These are phyloP conservation scores for Fraxinus dipetala DNA, from an alignment of 305 asterid genomes.

Conservation along the genomic window DNA sequence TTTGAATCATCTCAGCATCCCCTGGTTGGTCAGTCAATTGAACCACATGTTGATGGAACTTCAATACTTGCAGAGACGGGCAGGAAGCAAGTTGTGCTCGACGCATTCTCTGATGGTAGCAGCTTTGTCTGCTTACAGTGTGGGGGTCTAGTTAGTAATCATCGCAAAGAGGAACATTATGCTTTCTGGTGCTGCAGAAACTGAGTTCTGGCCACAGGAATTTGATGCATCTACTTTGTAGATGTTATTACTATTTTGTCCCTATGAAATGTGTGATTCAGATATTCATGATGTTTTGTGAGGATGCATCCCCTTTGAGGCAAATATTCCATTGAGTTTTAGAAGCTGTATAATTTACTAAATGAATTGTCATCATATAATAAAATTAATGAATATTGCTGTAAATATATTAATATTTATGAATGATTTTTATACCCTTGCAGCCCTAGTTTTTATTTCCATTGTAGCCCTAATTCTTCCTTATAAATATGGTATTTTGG, in stretches of 20 bases:
- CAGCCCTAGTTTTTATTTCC: no score
- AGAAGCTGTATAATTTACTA: background rate
- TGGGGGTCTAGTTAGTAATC: constrained; percentile 79
- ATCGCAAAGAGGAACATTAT: constrained; percentile 70
- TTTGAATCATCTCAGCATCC: constrained; percentile 28
- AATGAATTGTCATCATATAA: constrained; percentile 6
- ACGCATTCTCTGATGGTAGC: constrained; percentile 77
- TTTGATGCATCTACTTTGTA: background rate
- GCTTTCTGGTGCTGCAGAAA: constrained; percentile 69
- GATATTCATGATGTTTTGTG: background rate
- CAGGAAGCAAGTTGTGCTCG: constrained; percentile 62
- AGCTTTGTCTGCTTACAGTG: constrained; percentile 80
- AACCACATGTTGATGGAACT: constrained; percentile 48
- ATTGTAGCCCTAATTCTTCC: no score
- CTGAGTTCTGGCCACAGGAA: constrained; percentile 28
- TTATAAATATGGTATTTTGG: no score
- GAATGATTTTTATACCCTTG: no score
- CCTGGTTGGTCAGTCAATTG: constrained; percentile 29
- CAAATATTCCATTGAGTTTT: constrained; percentile 12
- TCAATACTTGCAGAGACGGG: constrained; percentile 83
- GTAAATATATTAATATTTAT: no score
- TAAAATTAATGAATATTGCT: constrained; percentile 5
- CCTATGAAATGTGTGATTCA: constrained; percentile 10
- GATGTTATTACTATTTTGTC: background rate
- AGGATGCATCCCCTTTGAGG: background rate